Base-by-base conservation (phyloP, 495 filamentous ascomycete genomes). In the Ascodesmis nigricans region DNA sequence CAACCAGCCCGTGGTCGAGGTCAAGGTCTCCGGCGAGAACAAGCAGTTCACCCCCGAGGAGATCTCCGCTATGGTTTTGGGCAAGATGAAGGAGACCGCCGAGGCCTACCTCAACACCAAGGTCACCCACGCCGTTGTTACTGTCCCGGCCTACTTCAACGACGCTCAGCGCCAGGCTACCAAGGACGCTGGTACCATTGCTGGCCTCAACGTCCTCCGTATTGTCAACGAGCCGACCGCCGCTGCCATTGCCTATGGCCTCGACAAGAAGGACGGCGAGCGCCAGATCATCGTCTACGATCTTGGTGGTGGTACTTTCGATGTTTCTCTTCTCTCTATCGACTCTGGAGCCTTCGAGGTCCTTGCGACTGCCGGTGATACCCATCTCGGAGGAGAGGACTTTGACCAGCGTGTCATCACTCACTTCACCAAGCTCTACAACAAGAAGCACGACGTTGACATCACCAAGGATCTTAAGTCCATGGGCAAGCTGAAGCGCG, bases 401-500 rank as follows among this genome's bases (percentile, higher is more conserved):
- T 95, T 99, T 58, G 87, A 99, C 58, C 79, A 95, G 65, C 75
- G 84, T 58, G 70, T 93, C 58, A 90, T 99, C 66, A 79, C 80
- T 62, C 69, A 91, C 72, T 79, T 93, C 57, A 72, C 76, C 62
- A 95, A 95, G 78, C 69, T 71, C 47, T 99, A 92, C 71, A 95
- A 95, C 75, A 93, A 95, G 75, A 87, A 93, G 71, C 70, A 95
- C 66, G 59, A 63, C 43, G 77, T 79, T 41, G 78, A 95, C 52
- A 73, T 99, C 53, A 73, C 73, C 64, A 91, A 83, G 66, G 82
- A 95, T 48, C 61, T 75, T 36, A 95, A 95, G 79, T 75, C 87
- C 36, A 95, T 99, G 87, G 84, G 87, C 63, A 95, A 95, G 63
- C 72, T 99, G 45, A 95, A 95, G 80, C 87, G 90, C 47, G 90